These are phyloP conservation scores for Phytophthora brassicae DNA, from an alignment of 352 stramenopile genomes.

Conservation along the genomic window DNA sequence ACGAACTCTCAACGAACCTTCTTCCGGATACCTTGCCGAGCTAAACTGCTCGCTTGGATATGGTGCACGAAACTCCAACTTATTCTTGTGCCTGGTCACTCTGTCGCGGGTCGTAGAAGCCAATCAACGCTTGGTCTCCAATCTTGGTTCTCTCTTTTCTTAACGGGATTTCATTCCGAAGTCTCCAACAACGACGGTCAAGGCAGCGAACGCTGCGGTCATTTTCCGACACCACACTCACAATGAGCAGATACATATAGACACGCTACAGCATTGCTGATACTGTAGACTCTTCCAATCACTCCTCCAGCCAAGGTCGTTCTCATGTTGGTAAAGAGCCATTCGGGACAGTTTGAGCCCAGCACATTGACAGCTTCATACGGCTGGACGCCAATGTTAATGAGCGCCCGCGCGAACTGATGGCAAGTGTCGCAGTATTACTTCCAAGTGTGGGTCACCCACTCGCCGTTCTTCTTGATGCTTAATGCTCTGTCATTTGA, in stretches of 20 bases:
- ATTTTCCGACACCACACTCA: too few relatives aligned
- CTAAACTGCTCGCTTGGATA: too few relatives aligned
- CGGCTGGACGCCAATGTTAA: constrained; percentile 62
- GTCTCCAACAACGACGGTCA: too few relatives aligned
- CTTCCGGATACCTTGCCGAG: too few relatives aligned
- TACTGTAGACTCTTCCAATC: constrained; percentile 83
- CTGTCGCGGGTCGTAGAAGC: too few relatives aligned
- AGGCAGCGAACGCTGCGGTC: too few relatives aligned
- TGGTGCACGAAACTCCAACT: too few relatives aligned
- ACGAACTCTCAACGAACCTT: too few relatives aligned
- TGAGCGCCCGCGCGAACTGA: constrained; percentile 73
- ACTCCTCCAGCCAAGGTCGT: constrained; percentile 80
- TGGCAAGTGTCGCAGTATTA: constrained; percentile 73
- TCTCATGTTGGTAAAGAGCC: constrained; percentile 80
- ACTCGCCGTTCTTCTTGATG: constrained; percentile 44
- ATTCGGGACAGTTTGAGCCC: constrained; percentile 85
- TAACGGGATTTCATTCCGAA: too few relatives aligned
- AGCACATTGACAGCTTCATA: constrained; percentile 82
- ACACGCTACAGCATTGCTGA: constrained; percentile 70
- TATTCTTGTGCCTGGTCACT: too few relatives aligned
- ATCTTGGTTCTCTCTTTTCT: too few relatives aligned
- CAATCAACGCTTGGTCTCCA: too few relatives aligned
- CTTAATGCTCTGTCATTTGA: constrained; percentile 40
- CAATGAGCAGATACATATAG: constrained; percentile 84
- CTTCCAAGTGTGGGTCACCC: constrained; percentile 60